Evolutionary conservation across 768 basidiomycete genomes (phyloP).

Genomic region (Russula sp.): DNA sequence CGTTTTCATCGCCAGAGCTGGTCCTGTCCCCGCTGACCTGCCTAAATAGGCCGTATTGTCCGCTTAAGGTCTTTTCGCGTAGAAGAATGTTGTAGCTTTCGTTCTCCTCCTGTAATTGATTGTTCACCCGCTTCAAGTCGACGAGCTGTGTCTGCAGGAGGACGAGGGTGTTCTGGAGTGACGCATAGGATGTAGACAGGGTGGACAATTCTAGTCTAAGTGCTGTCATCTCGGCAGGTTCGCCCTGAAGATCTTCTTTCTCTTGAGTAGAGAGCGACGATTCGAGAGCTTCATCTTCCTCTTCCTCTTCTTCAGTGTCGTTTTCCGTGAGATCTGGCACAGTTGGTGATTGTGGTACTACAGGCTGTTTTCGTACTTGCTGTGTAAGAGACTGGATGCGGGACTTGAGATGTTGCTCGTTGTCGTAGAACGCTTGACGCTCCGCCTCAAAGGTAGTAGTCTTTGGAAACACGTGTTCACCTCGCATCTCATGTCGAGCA

Average conservation of each 20-base stretch:
- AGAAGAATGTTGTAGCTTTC: constrained; percentile 94
- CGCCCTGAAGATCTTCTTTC: constrained; percentile 56
- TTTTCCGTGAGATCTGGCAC: constrained; percentile 27
- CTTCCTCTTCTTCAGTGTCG: constrained; percentile 36
- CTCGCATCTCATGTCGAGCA: constrained; percentile 1
- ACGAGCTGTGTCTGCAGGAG: constrained; percentile 77
- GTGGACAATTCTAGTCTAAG: constrained; percentile 80
- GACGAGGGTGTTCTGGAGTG: constrained; percentile 76
- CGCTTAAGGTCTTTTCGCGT: constrained; percentile 83
- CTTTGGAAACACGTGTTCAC: constrained; percentile 33
- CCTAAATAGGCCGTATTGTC: constrained; percentile 72
- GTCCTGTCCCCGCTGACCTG: constrained; percentile 46
- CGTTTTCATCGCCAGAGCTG: constrained; percentile 22
- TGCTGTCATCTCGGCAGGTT: constrained; percentile 84
- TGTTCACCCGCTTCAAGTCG: constrained; percentile 84
- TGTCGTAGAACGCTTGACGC: constrained; percentile 87
- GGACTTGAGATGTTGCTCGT: constrained; percentile 88
- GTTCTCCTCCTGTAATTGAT: constrained; percentile 89
- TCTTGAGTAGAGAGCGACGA: constrained; percentile 35
- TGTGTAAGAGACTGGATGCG: constrained; percentile 77
- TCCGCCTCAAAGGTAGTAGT: constrained; percentile 87
- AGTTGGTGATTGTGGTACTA: constrained; percentile 28
- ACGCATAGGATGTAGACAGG: constrained; percentile 76
- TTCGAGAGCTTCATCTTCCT: constrained; percentile 31
- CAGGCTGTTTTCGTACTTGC: constrained; percentile 50